Conservation (phyloP, 306 rosid genomes). For the Corylus heterophylla region DNA sequence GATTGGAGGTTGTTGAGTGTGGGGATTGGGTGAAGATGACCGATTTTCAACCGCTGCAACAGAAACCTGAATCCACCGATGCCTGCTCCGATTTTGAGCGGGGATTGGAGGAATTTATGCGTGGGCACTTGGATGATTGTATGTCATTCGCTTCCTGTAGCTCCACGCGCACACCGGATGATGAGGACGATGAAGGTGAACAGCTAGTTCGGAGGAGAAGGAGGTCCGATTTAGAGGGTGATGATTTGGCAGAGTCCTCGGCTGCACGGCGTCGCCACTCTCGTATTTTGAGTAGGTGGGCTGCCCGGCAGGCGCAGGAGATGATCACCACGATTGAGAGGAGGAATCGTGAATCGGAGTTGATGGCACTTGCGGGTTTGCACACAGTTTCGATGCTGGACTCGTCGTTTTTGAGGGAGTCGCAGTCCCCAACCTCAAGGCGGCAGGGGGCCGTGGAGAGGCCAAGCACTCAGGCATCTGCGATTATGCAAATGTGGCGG, state of each 20-base stretch:
- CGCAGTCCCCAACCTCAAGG: slow-evolving; percentile 88
- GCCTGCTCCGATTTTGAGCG: slow-evolving; percentile 70
- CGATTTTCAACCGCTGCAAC: slow-evolving; percentile 79
- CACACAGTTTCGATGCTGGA: slow-evolving; percentile 97
- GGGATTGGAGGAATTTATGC: slow-evolving; percentile 91
- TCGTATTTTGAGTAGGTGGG: slow-evolving; percentile 89
- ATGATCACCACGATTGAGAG: slow-evolving; percentile 99
- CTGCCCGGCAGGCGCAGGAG: slow-evolving; percentile 98
- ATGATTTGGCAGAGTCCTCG: slow-evolving; percentile 92
- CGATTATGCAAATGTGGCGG: slow-evolving; percentile 97
- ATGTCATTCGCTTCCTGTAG: slow-evolving; percentile 96
- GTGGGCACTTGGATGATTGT: slow-evolving; percentile 95
- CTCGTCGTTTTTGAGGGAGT: slow-evolving; percentile 89
- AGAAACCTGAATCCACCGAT: slow-evolving; percentile 92
- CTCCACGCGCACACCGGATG: slow-evolving; percentile 68
- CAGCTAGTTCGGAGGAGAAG: slow-evolving; percentile 89
- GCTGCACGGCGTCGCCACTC: slow-evolving; percentile 90
- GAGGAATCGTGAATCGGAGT: slow-evolving; percentile 93
- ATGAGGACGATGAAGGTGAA: slow-evolving; percentile 84
- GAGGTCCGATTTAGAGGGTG: slow-evolving; percentile 92
- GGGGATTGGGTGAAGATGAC: slow-evolving; percentile 64
- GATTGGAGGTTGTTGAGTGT: slow-evolving; percentile 34
- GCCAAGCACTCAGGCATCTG: slow-evolving; percentile 86
- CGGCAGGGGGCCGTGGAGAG: slow-evolving; percentile 88
- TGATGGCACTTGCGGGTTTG: slow-evolving; percentile 94